These are phyloP conservation scores for Euptelea pleiosperma DNA, from an alignment of 164 flowering plant genomes.

Conservation along the genomic window DNA sequence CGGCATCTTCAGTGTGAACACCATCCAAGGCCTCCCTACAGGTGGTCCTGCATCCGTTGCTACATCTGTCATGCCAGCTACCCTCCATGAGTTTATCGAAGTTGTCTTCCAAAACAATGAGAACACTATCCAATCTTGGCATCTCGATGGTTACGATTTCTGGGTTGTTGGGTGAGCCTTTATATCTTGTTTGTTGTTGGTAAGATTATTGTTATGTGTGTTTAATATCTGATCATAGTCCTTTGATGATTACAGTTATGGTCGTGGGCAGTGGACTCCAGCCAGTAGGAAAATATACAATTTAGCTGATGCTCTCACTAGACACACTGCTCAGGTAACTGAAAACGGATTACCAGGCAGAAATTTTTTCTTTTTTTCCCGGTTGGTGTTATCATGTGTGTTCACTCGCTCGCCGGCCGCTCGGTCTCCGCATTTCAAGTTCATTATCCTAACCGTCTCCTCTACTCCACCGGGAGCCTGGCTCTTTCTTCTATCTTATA, in stretches of 20 bases:
- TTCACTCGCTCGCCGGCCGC: not conserved
- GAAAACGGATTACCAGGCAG: constrained; percentile 25
- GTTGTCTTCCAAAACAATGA: constrained; percentile 77
- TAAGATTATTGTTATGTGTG: constrained; percentile 23
- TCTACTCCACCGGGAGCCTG: too few species aligned
- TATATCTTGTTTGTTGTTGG: constrained; percentile 22
- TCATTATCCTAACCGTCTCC: too few species aligned
- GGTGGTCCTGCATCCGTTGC: constrained; percentile 34
- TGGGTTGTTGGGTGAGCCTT: constrained; percentile 67
- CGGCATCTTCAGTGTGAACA: constrained; percentile 46
- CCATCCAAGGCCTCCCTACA: constrained; percentile 37
- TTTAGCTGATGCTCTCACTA: constrained; percentile 48
- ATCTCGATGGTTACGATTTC: constrained; percentile 65
- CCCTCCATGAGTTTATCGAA: constrained; percentile 61
- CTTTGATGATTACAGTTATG: constrained; percentile 41
- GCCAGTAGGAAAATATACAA: constrained; percentile 50
- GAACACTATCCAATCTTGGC: constrained; percentile 63
- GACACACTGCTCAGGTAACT: constrained; percentile 75
- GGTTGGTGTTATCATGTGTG: too few species aligned
- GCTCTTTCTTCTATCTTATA: not conserved
- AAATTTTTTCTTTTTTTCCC: too few species aligned
- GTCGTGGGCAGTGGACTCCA: constrained; percentile 46
- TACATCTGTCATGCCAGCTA: constrained; percentile 43
- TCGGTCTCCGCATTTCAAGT: not conserved
- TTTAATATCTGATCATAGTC: constrained; percentile 10